phyloP scores from a whole-genome alignment of 139 green algal genomes.

The Chara braunii region DNA sequence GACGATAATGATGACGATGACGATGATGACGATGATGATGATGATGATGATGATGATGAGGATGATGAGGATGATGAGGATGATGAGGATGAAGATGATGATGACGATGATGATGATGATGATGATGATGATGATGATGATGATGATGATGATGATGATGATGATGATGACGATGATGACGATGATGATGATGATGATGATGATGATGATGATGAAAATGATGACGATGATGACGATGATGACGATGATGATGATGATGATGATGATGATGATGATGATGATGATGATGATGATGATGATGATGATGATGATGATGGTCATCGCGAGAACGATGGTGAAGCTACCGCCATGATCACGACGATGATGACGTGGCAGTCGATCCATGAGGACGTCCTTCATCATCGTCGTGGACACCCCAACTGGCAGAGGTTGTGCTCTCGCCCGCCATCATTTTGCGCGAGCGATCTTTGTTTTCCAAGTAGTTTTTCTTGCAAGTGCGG shows the following conservation, averaged over 20 bases:
- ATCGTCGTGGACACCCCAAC: background rate
- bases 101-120: background rate
- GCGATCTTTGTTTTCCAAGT: too few species aligned
- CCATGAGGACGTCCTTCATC: background rate
- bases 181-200: background rate
- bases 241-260: background rate
- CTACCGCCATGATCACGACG: background rate
- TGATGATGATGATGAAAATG: background rate
- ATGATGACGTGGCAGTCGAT: too few species aligned
- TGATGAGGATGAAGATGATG: too few species aligned
- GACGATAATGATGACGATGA: background rate
- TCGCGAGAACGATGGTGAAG: background rate
- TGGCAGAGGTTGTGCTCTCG: too few species aligned
- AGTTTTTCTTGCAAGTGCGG: too few species aligned
- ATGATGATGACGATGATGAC: background rate
- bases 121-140: background rate
- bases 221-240: background rate
- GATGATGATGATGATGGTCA: too few species aligned
- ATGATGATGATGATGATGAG: too few species aligned
- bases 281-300: background rate
- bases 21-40: background rate
- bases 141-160: conserved; percentile 1
- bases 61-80: too few species aligned
- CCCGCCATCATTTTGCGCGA: too few species aligned
- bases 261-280: background rate